Conservation (phyloP, 2,329 filamentous ascomycete species). For the Fusarium xylarioides region DNA sequence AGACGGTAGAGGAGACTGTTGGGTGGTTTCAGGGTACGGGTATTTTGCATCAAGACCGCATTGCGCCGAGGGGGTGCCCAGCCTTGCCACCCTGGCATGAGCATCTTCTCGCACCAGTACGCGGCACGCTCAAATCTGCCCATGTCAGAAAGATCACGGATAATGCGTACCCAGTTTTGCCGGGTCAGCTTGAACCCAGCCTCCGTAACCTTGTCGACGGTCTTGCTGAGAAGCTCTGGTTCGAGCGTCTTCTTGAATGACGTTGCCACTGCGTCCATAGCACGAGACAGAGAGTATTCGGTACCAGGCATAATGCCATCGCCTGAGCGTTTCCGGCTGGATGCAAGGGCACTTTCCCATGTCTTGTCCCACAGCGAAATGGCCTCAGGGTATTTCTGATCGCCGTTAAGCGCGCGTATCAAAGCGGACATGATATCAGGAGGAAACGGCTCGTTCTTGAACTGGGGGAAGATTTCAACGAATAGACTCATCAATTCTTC, state of each 20-base stretch:
- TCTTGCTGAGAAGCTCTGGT: slow-evolving; percentile 56
- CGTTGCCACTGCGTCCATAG: slow-evolving; percentile 61
- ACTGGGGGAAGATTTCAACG: slow-evolving; percentile 50
- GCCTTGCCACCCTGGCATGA: slow-evolving; percentile 82
- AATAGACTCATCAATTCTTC: slow-evolving; percentile 66
- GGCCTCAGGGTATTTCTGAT: slow-evolving; percentile 67
- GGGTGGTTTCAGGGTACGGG: slow-evolving; percentile 47
- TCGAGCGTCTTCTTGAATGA: slow-evolving; percentile 54
- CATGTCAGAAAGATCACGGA: slow-evolving; percentile 72
- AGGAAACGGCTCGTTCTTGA: slow-evolving; percentile 53
- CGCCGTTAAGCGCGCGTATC: slow-evolving; percentile 72
- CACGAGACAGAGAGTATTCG: slow-evolving; percentile 62
- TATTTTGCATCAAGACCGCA: slow-evolving; percentile 49
- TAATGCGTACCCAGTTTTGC: slow-evolving; percentile 82
- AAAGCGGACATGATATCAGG: slow-evolving; percentile 68
- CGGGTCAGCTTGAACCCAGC: slow-evolving; percentile 79
- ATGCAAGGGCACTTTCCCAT: slow-evolving; percentile 60
- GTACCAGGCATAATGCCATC: slow-evolving; percentile 54
- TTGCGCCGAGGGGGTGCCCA: slow-evolving; percentile 59
- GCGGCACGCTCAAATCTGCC: slow-evolving; percentile 74
- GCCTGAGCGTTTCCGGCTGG: slow-evolving; percentile 33
- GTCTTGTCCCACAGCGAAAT: slow-evolving; percentile 73
- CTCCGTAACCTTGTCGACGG: slow-evolving; percentile 64
- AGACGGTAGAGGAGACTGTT: slow-evolving; percentile 58
- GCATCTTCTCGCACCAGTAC: slow-evolving; percentile 74